Base-by-base conservation (phyloP, 495 filamentous ascomycete species). In the Chaetomium tenue region DNA sequence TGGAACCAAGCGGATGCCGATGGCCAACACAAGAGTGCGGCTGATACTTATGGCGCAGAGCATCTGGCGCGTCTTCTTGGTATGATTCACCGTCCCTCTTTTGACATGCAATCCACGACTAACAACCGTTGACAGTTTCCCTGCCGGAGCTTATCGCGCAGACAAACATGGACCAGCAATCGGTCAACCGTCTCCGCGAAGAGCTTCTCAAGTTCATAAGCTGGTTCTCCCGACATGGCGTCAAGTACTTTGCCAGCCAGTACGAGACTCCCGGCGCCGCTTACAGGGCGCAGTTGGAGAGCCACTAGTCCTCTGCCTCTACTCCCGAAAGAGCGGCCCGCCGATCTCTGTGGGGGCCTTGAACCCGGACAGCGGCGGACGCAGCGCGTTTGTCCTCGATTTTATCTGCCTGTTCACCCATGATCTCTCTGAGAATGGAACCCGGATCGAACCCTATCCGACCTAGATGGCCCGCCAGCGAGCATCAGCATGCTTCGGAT, bases 101-200 rank as follows among this genome's bases (percentile, higher is more conserved):
- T 0, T 15, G 2, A 11, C 40, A 37, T 0, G 25, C 23, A 52
- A 13, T 16, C 13, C 33, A 28, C 56, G 51, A 60, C 73, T 77
- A 68, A 72, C 66, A 47, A 5, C 0, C 9, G 8, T 15, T 46
- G 46, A 8, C 62, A 97, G 94, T 96, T 13, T 87, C 88, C 9
- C 86, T 98, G 67, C 94, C 95, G 0, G 94, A 98, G 74, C 85
- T 98, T 30, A 86, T 98, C 66, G 92, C 92, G 20, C 93, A 97
- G 73, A 98, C 94, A 37, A 97, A 97, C 75, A 96, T 98, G 94
- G 94, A 98, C 71, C 79, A 86, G 28, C 92, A 93, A 74, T 91
- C 90, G 11, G 90, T 94, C 56, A 89, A 87, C 66, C 88, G 91
- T 44, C 84, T 97, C 13, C 88, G 91, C 13, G 92, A 97, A 65